Base-by-base conservation (phyloP, 768 basidiomycete species). In the Lactarius vividus region DNA sequence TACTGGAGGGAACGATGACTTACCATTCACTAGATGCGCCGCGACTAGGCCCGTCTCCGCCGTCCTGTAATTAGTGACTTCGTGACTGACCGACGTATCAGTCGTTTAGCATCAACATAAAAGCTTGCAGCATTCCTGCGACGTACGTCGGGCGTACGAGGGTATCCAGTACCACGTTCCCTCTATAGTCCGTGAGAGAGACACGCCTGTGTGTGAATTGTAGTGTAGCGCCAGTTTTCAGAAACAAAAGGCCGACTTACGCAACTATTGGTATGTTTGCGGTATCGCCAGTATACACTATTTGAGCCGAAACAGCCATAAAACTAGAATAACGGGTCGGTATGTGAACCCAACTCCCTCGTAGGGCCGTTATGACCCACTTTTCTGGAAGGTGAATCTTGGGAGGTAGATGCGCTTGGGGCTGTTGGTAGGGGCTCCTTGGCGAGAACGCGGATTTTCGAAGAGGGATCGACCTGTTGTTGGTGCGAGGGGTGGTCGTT, bases 111-210 rank as follows among this genome's bases (percentile, higher is more conserved):
- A 52, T 26, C 26, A 52, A 52, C 49, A 46, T n/a, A 20, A 33
- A 26, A 56, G 52, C n/a, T 39, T 28, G 23, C 15, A 18, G 66
- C 4, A 20, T n/a, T 15, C 28, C 57, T 15, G 37, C 42, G 42
- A 61, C 46, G 33, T 69, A 85, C 84, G 82, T 84, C 54, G 85
- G 85, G 23, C 76, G 80, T 56, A 86, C 84, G 71, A 77, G 81
- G 42, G 81, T 82, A 70, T 85, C 84, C 56, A 82, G 72, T 28
- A 85, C 61, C 10, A 77, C 69, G 33, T 74, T 65, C 20, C 84
- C 84, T 67, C 77, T 74, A 67, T 82, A 84, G 72, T 85, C 82
- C 23, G 78, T 76, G 39, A 85, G 66, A 15, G 83, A 82, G 20
- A 85, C 82, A 42, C 84, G 82, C 4, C 85, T 85, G 63, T 29